A percentile compares a stretch with the other conserved stretches of the same genome.
Conservation (phyloP, 805 yeast genomes). For the Yarrowia divulgata region DNA sequence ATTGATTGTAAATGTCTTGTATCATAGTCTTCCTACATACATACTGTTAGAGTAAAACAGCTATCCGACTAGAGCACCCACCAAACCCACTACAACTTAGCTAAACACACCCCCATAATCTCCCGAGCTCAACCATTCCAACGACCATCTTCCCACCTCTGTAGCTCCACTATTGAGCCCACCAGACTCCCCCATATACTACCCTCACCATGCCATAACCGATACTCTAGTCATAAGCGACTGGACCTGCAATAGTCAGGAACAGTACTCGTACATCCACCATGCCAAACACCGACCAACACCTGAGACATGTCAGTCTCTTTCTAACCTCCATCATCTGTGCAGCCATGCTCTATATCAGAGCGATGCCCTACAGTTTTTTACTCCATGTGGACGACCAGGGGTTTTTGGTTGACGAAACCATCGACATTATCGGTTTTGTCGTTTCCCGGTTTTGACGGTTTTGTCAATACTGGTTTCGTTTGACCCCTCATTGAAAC, state of each 20-base stretch:
- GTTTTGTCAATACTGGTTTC: no score
- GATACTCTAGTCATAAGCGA: no score
- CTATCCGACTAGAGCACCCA: background rate
- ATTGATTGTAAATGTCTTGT: no score
- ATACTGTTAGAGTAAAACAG: no score
- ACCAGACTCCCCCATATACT: background rate
- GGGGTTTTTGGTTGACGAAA: background rate
- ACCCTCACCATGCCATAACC: background rate
- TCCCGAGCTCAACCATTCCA: background rate
- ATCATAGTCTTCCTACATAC: no score
- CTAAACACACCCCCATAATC: background rate
- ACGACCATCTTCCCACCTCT: background rate
- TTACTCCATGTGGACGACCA: background rate
- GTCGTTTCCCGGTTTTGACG: background rate
- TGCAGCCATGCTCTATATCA: background rate
- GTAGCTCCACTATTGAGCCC: no score
- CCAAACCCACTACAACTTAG: background rate
- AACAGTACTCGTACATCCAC: background rate
- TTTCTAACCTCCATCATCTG: background rate
- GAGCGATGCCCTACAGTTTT: background rate
- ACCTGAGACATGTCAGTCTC: background rate
- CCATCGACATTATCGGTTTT: background rate
- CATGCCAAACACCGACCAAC: background rate
- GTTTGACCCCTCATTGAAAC: no score
- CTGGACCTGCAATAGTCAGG: no score